Evolutionary conservation across 1,284 basidiomycete species (phyloP), one percentile per base, ranked within the genome.

Genomic region (Athelia sp.): DNA sequence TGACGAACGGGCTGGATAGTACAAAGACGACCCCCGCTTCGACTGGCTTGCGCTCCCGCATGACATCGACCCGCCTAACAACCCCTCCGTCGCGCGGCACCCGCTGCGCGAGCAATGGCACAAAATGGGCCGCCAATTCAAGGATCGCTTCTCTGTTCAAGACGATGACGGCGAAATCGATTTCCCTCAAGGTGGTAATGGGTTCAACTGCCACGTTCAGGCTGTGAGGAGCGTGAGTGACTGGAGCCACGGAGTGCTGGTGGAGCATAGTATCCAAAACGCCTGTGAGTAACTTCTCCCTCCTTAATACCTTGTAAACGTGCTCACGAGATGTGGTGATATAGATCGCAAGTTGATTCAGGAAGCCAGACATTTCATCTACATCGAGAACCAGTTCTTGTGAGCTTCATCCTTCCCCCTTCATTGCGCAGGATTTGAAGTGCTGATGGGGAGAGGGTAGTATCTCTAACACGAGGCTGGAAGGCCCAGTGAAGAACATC

Each of bases 361-460:
- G 38, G 86, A 95, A 62, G 82, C 93, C 0, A 83, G 84, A 55
- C 89, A 95, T 64, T 93, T 77, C 65, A 91, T 97, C 57, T 95
- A 93, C 65, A 95, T 96, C 54, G 88, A 96, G 70, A 96, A 97
- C 60, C 93, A 96, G 64, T 96, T 95, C 73, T 96, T 93, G 89
- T 93, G 58, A 67, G 89, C 74, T 13, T 17, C 22, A 32, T 40
- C 9, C 19, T 13, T 11, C 10, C 21, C 23, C 4, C 19, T 23
- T 44, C 22, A 11, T 9, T 4, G 43, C 43, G 6, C 43, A 44
- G 23, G 24, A 52, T 47, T 4, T 29, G 26, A 6, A 6, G 26
- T 13, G 26, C 26, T 29, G 26, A 29, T 13, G 26, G 13, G 4
- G 21, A 29, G 2, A 23, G 26, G 46, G 36, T 52, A 91, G 89